phyloP scores from a whole-genome alignment of 2,329 filamentous ascomycete genomes.

The Phyllosticta citribraziliensis region DNA sequence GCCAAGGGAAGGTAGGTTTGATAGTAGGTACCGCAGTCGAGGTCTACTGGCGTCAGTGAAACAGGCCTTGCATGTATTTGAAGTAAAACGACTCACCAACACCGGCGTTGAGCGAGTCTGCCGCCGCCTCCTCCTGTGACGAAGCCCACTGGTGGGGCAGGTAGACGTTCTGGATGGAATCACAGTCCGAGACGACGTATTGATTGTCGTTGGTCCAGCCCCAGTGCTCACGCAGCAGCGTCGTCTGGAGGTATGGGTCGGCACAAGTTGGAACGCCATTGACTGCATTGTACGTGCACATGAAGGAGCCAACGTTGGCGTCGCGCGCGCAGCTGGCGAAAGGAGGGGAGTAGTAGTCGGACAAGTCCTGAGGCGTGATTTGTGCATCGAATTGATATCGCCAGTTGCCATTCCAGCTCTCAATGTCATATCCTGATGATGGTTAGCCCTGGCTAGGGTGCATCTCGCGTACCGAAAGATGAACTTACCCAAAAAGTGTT shows the following conservation, averaged over 20 bases:
- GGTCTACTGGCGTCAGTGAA: conserved; percentile 23
- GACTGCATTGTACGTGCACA: conserved; percentile 53
- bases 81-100: conserved; percentile 18
- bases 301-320: conserved; percentile 35
- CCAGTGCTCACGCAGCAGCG: conserved; percentile 56
- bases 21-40: conserved; percentile 44
- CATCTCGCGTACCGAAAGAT: neutral
- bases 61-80: neutral
- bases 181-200: conserved; percentile 57
- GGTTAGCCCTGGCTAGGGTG: neutral
- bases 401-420: conserved; percentile 21
- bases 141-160: conserved; percentile 36
- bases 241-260: conserved; percentile 51
- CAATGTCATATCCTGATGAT: conserved; percentile 17
- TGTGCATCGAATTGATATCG: conserved; percentile 45
- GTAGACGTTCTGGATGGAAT: conserved; percentile 51
- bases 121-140: conserved; percentile 38
- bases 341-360: conserved; percentile 57
- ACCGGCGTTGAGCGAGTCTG: conserved; percentile 40
- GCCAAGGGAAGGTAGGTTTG: conserved; percentile 37
- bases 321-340: conserved; percentile 46
- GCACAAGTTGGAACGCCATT: conserved; percentile 59
- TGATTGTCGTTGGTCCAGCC: conserved; percentile 51
- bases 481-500: conserved; percentile 30
- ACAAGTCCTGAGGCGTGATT: conserved; percentile 51